phyloP scores from a whole-genome alignment of 179 eudicot species.

The Sideroxylon spinosum region DNA sequence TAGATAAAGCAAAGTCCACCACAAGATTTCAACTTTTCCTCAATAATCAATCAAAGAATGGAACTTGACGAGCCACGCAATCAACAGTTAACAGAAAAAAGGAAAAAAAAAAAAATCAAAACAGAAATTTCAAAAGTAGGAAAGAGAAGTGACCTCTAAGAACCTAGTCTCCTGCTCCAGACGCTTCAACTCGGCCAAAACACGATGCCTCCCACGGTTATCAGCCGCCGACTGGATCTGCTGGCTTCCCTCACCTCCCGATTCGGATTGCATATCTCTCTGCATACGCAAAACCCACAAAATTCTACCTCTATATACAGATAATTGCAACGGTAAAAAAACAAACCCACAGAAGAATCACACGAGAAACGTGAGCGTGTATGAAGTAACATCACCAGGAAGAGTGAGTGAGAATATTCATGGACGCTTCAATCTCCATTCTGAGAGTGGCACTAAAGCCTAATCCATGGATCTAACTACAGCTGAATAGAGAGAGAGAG shows the following conservation, averaged over 20 bases:
- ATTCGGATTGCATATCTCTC: slow-evolving; percentile 17
- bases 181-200: slow-evolving; percentile 64
- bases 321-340: background rate
- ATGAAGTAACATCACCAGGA: no score
- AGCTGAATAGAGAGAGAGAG: background rate
- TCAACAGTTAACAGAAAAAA: background rate
- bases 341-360: background rate
- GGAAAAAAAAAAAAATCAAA: background rate
- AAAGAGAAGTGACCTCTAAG: slow-evolving; percentile 43
- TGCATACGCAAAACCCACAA: slow-evolving; percentile 5
- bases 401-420: background rate
- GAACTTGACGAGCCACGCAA: slow-evolving; percentile 5
- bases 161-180: slow-evolving; percentile 67
- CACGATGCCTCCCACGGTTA: slow-evolving; percentile 63
- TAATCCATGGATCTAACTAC: slow-evolving; percentile 6
- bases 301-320: slow-evolving; percentile 1
- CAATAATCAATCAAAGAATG: slow-evolving; percentile 12
- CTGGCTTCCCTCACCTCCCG: slow-evolving; percentile 27
- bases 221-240: slow-evolving; percentile 34
- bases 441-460: background rate
- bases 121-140: slow-evolving; percentile 7
- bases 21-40: slow-evolving; percentile 8
- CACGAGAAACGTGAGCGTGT: no score
- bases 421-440: background rate
- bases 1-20: background rate